Base-by-base conservation (phyloP, 306 rosid species). In the Quercus parvula region DNA sequence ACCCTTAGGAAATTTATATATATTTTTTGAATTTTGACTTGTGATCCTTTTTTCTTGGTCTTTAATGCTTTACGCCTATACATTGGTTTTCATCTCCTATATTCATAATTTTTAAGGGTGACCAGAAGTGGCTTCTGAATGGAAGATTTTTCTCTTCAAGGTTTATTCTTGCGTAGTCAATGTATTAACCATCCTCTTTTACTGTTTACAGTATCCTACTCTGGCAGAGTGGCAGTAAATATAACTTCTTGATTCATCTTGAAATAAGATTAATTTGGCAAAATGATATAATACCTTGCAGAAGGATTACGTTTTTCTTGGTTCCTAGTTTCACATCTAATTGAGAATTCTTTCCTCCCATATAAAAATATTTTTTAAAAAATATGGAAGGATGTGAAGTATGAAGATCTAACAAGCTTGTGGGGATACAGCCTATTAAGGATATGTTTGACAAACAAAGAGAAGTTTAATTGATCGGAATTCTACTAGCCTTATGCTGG, bases 31-130 rank as follows among this genome's bases (percentile, higher is more conserved):
- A 31, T 12, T 2, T 1, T 10, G 15, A 27, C 4, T 59, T 12
- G 28, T 59, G 66, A 64, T 86, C 57, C 25, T 55, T 56, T 46
- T 63, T 87, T 56, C 46, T 75, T 82, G 46, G 14, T 67, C 18
- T 41, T 20, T 55, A 18, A 67, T 41, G 18, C 62, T 49, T 73
- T 68, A 51, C 55, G 31, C 56, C 72, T 73, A 59, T 4, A 9
- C 66, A 24, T 74, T 28, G 46, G 28, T 77, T 66, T 33, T 69
- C 64, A 20, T 80, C n/a, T 20, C 54, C 20, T 70, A 58, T 35
- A 52, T 68, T 55, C 71, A 64, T 38, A 27, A 19, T 63, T 41
- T 49, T 5, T 78, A 17, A 62, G 80, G 55, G 73, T 81, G 71
- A 49, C 56, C 4, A 61, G 44, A 18, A 57, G 63, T 57, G 71